Evolutionary conservation across 2,329 filamentous ascomycete species (phyloP).

Genomic region (Alternaria ethzedia): DNA sequence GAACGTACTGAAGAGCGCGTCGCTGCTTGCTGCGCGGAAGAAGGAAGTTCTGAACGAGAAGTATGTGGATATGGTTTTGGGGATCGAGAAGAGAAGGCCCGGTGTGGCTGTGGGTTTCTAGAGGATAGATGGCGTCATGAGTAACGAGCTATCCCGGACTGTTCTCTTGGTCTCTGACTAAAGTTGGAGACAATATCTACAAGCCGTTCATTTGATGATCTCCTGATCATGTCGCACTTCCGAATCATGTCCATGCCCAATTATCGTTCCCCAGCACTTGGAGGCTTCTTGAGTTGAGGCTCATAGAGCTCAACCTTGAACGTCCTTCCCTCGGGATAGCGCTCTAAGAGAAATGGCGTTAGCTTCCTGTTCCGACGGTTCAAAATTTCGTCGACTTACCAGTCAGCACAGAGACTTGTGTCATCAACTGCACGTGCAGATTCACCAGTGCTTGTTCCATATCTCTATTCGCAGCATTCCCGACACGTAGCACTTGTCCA

Average conservation of each 20-base stretch:
- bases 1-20: constrained; percentile 46
- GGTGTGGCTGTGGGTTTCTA: constrained; percentile 7
- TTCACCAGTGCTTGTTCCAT: neutral
- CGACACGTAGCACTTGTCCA: neutral
- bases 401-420: neutral
- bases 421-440: neutral
- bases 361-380: neutral
- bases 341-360: neutral
- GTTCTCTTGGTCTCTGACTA: too few species aligned
- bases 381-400: neutral
- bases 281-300: neutral
- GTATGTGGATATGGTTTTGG: constrained; percentile 39
- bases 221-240: too few species aligned
- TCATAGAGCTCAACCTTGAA: neutral
- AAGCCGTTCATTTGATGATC: too few species aligned
- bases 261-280: neutral
- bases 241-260: too few species aligned
- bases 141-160: neutral
- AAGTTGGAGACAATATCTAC: neutral
- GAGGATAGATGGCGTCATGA: neutral
- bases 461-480: neutral
- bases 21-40: constrained; percentile 28
- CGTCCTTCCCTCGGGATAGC: neutral
- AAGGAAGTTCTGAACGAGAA: constrained; percentile 25
- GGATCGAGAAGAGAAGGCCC: constrained; percentile 24